Conservation (phyloP, 108 stramenopile genomes). For the Skeletonema potamos region DNA sequence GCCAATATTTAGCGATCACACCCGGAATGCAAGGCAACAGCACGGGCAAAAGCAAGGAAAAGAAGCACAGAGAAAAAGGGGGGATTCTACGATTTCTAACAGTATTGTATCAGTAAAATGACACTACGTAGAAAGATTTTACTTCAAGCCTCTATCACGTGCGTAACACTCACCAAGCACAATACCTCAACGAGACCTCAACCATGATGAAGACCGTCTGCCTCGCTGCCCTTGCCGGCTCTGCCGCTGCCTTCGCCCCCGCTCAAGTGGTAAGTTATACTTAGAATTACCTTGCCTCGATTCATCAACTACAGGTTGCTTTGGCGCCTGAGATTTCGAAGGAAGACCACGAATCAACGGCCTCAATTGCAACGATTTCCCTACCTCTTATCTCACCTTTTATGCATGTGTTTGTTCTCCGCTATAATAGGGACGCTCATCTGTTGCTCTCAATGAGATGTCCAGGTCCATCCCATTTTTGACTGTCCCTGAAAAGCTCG, state of each 20-base stretch:
- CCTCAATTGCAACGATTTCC: background rate
- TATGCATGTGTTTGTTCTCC: background rate
- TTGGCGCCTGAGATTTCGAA: background rate
- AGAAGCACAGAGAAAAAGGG: too few relatives aligned
- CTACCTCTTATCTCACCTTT: background rate
- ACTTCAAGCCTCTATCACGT: background rate
- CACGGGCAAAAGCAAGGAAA: too few relatives aligned
- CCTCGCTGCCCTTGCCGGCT: conserved; percentile 40
- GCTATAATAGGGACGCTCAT: conserved; percentile 34
- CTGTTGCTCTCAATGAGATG: conserved; percentile 77
- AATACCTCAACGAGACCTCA: background rate
- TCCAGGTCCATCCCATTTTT: conserved; percentile 93
- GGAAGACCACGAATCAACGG: background rate
- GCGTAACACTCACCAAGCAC: background rate
- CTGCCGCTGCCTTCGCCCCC: conserved; percentile 44
- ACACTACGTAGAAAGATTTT: background rate
- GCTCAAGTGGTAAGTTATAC: conserved; percentile 35
- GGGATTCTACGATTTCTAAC: too few relatives aligned
- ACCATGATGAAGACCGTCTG: conserved; percentile 37
- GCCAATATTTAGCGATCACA: too few relatives aligned
- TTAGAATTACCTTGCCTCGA: background rate
- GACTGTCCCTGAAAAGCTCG: conserved; percentile 89
- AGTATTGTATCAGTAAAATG: background rate
- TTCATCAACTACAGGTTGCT: background rate
- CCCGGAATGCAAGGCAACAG: too few relatives aligned